These are phyloP conservation scores for Collybia sordida DNA, from an alignment of 768 basidiomycete genomes.

Conservation along the genomic window DNA sequence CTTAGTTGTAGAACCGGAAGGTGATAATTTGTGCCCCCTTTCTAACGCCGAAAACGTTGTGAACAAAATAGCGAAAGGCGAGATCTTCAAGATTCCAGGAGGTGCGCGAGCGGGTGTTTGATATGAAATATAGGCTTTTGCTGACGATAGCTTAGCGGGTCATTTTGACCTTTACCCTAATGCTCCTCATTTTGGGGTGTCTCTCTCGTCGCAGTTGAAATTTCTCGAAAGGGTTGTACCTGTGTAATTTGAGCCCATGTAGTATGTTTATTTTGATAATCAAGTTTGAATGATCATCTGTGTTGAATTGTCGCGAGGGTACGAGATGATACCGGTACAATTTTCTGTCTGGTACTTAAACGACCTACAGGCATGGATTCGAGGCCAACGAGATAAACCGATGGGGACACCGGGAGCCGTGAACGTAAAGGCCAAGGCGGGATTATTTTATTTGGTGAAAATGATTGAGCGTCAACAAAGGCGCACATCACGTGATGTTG, in stretches of 20 bases:
- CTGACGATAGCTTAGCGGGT: conserved; percentile 6
- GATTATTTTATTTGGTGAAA: no score
- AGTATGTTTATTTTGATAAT: no score
- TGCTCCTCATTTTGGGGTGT: conserved; percentile 12
- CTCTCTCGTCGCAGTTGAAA: conserved; percentile 18
- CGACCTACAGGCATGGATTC: no score
- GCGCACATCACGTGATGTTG: conserved; percentile 14
- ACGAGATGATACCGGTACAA: no score
- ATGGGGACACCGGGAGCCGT: neutral
- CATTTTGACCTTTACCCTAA: conserved; percentile 27
- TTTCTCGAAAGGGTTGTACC: conserved; percentile 25
- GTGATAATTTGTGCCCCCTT: conserved; percentile 18
- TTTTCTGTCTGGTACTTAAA: no score
- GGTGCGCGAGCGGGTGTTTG: conserved; percentile 2
- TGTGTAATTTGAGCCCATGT: conserved; percentile 2
- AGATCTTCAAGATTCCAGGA: conserved; percentile 17
- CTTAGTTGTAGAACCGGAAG: conserved; percentile 16
- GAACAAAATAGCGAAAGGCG: conserved; percentile 12
- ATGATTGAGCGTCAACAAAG: neutral
- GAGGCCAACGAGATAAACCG: neutral
- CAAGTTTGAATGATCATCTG: no score
- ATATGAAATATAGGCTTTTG: neutral
- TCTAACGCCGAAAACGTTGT: conserved; percentile 12
- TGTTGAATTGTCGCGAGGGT: no score
- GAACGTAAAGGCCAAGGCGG: no score